Base-by-base conservation (phyloP, 2,329 filamentous ascomycete species). In the Epichloe hybrida region DNA sequence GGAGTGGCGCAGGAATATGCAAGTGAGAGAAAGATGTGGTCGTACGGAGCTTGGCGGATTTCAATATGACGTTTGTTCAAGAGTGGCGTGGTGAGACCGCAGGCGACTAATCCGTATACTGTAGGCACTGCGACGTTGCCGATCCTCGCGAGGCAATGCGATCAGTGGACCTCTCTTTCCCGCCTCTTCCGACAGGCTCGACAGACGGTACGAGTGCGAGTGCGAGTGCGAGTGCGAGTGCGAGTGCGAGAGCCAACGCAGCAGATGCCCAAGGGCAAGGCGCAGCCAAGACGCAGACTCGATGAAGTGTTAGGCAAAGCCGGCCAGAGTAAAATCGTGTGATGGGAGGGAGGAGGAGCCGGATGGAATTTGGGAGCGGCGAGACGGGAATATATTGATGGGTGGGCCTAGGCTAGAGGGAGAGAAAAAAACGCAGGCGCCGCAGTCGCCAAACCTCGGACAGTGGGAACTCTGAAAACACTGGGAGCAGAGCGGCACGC, bases 31-130 rank as follows among this genome's bases (percentile, higher is more conserved):
- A 27, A 23, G 43, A 39, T 38, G 31, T 36, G 46, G 50, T 48
- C 9, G 45, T 37, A 52, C 50, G 17, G 44, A 48, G 50, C 56
- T 59, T 58, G 58, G 56, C 57, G 43, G 53, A 54, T 57, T 55
- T 48, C 48, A 54, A 54, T 50, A 59, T 57, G 58, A 59, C 58
- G 57, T 57, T 48, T 42, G 48, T 53, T 31, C 42, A 43, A 53
- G 42, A 48, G 52, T 56, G 56, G 56, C 55, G 55, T 45, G 52
- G 46, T 46, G 37, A 53, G 52, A 51, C 52, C 15, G 43, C 52
- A 51, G 49, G 37, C 21, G 21, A 36, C 13, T 41, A 13, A 40
- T 17, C 17, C 17, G 17, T 17, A 17, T 17, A 17, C 3, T 11
- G 9, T 31, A 42, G 50, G 51, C 51, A 47, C 51, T 47, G 52